These are phyloP conservation scores for Fusarium sp. DNA, from an alignment of 2,329 filamentous ascomycete species.

Conservation along the genomic window DNA sequence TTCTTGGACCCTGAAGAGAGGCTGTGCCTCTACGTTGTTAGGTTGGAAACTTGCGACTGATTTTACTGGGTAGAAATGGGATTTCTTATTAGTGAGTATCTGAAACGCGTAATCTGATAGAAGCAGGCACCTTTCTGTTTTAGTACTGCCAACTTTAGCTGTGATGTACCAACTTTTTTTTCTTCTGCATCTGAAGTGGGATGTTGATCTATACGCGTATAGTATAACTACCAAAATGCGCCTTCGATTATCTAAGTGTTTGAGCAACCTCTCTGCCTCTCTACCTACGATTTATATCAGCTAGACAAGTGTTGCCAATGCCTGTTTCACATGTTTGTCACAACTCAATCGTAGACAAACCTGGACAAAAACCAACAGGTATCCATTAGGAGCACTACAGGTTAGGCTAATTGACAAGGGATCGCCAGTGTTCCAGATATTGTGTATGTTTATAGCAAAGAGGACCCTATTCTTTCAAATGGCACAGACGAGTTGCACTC, in stretches of 20 bases:
- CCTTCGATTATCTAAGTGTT: background rate
- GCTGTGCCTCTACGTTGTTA: conserved; percentile 7
- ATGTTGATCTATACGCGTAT: background rate
- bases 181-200: background rate
- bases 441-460: background rate
- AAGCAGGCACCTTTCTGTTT: background rate
- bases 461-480: background rate
- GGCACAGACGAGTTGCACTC: background rate
- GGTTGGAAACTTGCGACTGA: background rate
- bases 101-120: conserved; percentile 14
- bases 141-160: conserved; percentile 12
- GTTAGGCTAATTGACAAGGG: background rate
- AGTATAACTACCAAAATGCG: background rate
- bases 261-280: background rate
- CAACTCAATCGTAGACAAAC: background rate
- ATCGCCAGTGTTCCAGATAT: background rate
- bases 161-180: conserved; percentile 1
- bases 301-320: background rate
- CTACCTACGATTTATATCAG: background rate
- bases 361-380: background rate
- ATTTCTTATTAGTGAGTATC: background rate
- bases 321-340: background rate
- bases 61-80: background rate
- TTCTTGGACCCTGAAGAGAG: conserved; percentile 11
- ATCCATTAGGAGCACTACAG: background rate